Base-by-base conservation (phyloP, 2,329 filamentous ascomycete species). In the Fusarium sp. region DNA sequence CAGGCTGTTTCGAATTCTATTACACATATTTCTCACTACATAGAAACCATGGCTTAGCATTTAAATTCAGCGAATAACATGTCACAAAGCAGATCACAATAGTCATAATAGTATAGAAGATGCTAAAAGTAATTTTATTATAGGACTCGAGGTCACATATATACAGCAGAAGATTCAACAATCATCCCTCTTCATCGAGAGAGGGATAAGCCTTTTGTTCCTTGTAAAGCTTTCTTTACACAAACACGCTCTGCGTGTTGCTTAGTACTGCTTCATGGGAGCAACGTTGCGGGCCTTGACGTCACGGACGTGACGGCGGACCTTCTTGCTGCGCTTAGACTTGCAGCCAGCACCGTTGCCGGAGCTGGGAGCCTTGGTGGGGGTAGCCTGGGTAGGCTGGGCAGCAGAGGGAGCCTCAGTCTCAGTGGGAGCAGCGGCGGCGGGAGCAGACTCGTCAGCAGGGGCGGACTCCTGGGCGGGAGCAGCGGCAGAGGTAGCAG, bases 81-180 rank as follows among this genome's bases (percentile, higher is more conserved):
- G 15, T 17, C 34, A 36, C 33, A 36, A n/a, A 9, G 14, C 19
- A 9, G n/a, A 17, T 36, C 34, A 36, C 34, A 8, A 8, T 6
- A 17, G 5, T n/a, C 8, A 8, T 8, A 31, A 31, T 3, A 10
- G 28, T 6, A 36, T 7, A 7, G 1, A 15, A 42, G 5, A 24
- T 24, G 19, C 22, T 24, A 6, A 42, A 42, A 17, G 21, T 24
- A 24, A 10, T 42, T 51, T 44, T 56, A 60, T 71, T 69, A 65
- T 62, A 73, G 45, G 67, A 65, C 66, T 68, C 58, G 59, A 67
- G 66, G 71, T 72, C 69, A 68, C 50, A 72, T 74, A 73, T 74
- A 57, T 74, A 74, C 72, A 75, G 69, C 72, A 73, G 71, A 75
- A 74, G 57, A 68, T 65, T 71, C 57, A 62, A 71, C 42, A 60